These are phyloP conservation scores for Pezicula rhizophila DNA, from an alignment of 2,329 filamentous ascomycete species.

Conservation along the genomic window DNA sequence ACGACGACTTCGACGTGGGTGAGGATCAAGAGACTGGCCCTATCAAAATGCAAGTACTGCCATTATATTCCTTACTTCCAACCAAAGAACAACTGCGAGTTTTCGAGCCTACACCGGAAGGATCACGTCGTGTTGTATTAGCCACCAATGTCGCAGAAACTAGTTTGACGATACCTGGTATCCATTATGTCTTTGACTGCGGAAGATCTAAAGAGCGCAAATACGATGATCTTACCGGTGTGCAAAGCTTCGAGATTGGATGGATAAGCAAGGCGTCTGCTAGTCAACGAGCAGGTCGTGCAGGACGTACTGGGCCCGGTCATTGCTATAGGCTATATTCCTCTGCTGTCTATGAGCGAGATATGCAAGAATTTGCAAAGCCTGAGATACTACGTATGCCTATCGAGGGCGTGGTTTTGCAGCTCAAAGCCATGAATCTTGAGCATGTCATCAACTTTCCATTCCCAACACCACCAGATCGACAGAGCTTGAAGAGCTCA, in stretches of 20 bases:
- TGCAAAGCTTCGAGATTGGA: constrained; percentile 89
- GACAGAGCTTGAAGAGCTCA: constrained; percentile 69
- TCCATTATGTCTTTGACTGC: constrained; percentile 92
- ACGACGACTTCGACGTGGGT: constrained; percentile 48
- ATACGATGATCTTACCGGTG: constrained; percentile 81
- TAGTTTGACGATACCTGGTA: constrained; percentile 90
- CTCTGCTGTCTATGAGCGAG: constrained; percentile 85
- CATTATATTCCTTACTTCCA: constrained; percentile 86
- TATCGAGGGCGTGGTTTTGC: constrained; percentile 85
- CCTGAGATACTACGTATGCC: constrained; percentile 89
- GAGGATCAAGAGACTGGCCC: constrained; percentile 62
- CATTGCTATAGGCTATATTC: constrained; percentile 96
- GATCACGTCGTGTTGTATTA: constrained; percentile 77
- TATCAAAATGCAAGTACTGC: constrained; percentile 78
- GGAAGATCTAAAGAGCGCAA: constrained; percentile 88
- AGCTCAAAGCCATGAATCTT: constrained; percentile 91
- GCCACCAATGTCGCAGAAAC: constrained; percentile 98
- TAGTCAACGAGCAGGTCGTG: constrained; percentile 84
- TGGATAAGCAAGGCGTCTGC: constrained; percentile 99
- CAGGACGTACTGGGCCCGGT: constrained; percentile 88
- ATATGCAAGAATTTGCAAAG: constrained; percentile 78
- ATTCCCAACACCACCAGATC: constrained; percentile 85
- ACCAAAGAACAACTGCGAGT: constrained; percentile 87
- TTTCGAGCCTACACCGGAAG: constrained; percentile 78
- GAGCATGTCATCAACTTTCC: constrained; percentile 90